These are phyloP conservation scores for Pleomassaria siparia DNA, from an alignment of 2,329 filamentous ascomycete species.

Conservation along the genomic window DNA sequence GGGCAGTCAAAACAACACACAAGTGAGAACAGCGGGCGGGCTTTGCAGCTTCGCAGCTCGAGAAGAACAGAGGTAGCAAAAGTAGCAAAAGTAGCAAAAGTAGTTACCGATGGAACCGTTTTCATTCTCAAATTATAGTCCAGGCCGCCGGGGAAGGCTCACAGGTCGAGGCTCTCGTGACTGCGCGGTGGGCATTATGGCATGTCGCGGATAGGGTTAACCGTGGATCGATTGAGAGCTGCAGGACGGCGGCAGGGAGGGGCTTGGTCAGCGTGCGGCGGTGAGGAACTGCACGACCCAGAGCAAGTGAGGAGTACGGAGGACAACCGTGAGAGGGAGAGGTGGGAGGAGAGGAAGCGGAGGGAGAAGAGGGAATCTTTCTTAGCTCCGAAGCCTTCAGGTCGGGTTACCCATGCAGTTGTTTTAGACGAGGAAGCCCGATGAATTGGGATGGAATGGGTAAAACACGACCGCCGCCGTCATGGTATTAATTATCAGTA, in stretches of 20 bases:
- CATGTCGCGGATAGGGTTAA: slow-evolving; percentile 33
- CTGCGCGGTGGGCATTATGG: slow-evolving; percentile 45
- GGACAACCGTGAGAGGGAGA: slow-evolving; percentile 24
- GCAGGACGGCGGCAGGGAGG: slow-evolving; percentile 21
- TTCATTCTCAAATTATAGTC: slow-evolving; percentile 47
- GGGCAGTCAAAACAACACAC: slow-evolving; percentile 34
- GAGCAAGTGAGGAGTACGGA: slow-evolving; percentile 23
- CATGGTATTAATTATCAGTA: too few relatives aligned
- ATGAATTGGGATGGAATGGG: slow-evolving; percentile 36
- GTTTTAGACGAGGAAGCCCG: slow-evolving; percentile 34
- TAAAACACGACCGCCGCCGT: slow-evolving; percentile 9
- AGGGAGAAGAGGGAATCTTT: slow-evolving; percentile 35
- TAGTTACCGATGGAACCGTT: slow-evolving; percentile 49
- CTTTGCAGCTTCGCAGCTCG: slow-evolving; percentile 10
- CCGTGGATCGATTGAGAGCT: slow-evolving; percentile 25
- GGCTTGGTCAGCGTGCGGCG: slow-evolving; percentile 21
- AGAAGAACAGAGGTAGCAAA: too few relatives aligned
- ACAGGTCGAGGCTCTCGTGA: slow-evolving; percentile 41
- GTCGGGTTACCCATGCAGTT: slow-evolving; percentile 30
- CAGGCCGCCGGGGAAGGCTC: slow-evolving; percentile 40
- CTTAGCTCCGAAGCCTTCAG: slow-evolving; percentile 33
- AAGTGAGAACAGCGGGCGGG: slow-evolving; percentile 15
- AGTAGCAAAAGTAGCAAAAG: too few relatives aligned
- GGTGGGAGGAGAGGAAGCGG: slow-evolving; percentile 32
- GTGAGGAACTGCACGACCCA: slow-evolving; percentile 21